Percentiles rank a stretch among this genome's conserved stretches.
Conservation (phyloP, 202 grass and related monocot genomes). For the Tripidium arundinaceum region DNA sequence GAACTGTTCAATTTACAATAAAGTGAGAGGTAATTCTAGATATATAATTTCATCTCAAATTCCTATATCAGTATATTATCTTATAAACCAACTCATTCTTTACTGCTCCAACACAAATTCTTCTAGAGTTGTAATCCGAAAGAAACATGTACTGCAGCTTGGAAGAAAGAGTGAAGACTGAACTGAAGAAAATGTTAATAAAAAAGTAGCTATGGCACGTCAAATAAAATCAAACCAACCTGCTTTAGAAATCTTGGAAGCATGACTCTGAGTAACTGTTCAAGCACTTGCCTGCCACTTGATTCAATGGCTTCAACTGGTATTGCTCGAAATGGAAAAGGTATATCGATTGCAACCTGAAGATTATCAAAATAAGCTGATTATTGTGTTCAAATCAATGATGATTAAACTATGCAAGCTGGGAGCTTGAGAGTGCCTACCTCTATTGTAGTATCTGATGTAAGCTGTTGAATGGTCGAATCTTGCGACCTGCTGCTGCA, state of each 20-base stretch:
- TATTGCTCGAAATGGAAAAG: conserved; percentile 53
- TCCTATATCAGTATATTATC: neutral
- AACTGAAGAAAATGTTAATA: neutral
- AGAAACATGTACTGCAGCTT: neutral
- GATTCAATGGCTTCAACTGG: conserved; percentile 79
- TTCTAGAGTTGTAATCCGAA: neutral
- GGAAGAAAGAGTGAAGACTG: neutral
- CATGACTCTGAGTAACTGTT: conserved; percentile 69
- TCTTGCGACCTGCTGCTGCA: too few species aligned
- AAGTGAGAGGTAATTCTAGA: neutral
- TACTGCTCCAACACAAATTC: neutral
- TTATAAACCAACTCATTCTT: neutral
- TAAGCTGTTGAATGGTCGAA: too few species aligned
- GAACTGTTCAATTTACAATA: neutral
- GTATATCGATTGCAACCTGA: conserved; percentile 86
- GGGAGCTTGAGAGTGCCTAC: too few species aligned
- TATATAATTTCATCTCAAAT: neutral
- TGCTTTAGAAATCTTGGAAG: conserved; percentile 90
- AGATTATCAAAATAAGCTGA: conserved; percentile 13
- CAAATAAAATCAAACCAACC: conserved; percentile 40
- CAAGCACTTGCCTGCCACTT: conserved; percentile 81
- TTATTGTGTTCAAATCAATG: neutral
- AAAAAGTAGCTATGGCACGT: neutral
- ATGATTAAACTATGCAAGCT: neutral
- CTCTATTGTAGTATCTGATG: too few species aligned